Evolutionary conservation across 1,139 yeast species (phyloP).

Genomic region (Meyerozyma carpophila): DNA sequence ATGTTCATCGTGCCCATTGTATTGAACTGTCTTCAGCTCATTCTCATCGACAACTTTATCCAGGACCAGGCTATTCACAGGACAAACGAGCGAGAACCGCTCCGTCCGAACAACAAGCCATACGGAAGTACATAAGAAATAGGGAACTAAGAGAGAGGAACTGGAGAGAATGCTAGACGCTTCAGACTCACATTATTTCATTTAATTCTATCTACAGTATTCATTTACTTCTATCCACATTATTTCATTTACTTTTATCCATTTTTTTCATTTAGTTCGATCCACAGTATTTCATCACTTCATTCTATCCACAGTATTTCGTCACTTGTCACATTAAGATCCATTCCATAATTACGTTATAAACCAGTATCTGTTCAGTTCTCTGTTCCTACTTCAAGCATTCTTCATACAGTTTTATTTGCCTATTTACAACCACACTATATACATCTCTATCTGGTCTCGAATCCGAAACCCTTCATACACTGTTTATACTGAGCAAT

Average conservation of each 20-base stretch:
- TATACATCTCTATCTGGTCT: constrained; percentile 13
- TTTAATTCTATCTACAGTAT: too few relatives aligned
- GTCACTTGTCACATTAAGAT: too few relatives aligned
- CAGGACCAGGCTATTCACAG: constrained; percentile 39
- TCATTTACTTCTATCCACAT: too few relatives aligned
- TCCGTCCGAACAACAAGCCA: not conserved
- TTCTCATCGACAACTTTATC: constrained; percentile 82
- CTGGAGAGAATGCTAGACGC: not conserved
- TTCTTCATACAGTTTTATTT: too few relatives aligned
- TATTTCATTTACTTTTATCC: too few relatives aligned
- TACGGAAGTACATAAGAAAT: constrained; percentile 2
- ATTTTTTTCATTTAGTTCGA: too few relatives aligned
- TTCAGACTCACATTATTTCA: not conserved
- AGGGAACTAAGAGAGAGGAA: constrained; percentile 1
- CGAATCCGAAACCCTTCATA: constrained; percentile 90
- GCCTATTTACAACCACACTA: not conserved
- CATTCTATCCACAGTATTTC: too few relatives aligned
- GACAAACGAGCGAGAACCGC: constrained; percentile 12
- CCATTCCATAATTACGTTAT: too few relatives aligned
- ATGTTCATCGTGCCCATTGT: constrained; percentile 75
- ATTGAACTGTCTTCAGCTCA: constrained; percentile 83
- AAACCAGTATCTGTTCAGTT: too few relatives aligned
- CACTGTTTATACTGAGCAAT: constrained; percentile 73
- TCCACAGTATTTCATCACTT: too few relatives aligned
- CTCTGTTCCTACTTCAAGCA: too few relatives aligned